Conservation (phyloP, 495 filamentous ascomycete species). For the Cercophora newfieldiana region DNA sequence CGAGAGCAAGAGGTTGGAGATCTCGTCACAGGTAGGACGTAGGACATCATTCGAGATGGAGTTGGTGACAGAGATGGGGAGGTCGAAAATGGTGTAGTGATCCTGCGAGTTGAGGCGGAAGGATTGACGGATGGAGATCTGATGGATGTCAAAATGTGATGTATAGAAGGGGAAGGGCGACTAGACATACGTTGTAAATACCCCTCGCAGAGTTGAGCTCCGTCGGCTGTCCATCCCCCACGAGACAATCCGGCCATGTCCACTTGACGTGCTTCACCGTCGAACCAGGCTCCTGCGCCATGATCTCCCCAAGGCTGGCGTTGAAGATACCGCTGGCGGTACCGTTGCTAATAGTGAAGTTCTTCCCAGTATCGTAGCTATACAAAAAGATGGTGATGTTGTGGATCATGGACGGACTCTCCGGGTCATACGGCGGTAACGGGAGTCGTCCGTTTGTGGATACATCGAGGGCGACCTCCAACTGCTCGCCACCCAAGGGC, state of each 20-base stretch:
- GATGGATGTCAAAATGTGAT: constrained; percentile 13
- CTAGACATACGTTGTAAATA: constrained; percentile 49
- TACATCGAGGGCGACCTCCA: constrained; percentile 67
- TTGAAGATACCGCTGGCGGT: constrained; percentile 43
- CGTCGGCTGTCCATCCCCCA: constrained; percentile 52
- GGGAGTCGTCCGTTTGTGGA: constrained; percentile 62
- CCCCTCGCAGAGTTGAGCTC: constrained; percentile 42
- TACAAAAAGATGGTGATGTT: constrained; percentile 68
- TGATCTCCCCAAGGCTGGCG: constrained; percentile 60
- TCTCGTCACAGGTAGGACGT: constrained; percentile 46
- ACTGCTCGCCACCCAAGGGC: constrained; percentile 63
- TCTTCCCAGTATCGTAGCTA: constrained; percentile 57
- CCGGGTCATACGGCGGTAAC: constrained; percentile 53
- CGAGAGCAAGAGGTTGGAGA: constrained; percentile 46
- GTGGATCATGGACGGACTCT: constrained; percentile 55
- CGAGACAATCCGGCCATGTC: constrained; percentile 65
- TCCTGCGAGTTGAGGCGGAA: constrained; percentile 62
- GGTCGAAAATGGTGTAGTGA: constrained; percentile 67
- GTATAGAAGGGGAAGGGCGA: background rate
- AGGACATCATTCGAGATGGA: constrained; percentile 44
- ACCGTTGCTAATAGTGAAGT: constrained; percentile 69
- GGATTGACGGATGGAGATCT: constrained; percentile 68
- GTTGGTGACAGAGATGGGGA: constrained; percentile 68
- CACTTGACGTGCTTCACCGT: constrained; percentile 72
- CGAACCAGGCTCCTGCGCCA: constrained; percentile 59